These are phyloP conservation scores for Melaleuca alternifolia DNA, from an alignment of 345 rosid genomes.

Conservation along the genomic window DNA sequence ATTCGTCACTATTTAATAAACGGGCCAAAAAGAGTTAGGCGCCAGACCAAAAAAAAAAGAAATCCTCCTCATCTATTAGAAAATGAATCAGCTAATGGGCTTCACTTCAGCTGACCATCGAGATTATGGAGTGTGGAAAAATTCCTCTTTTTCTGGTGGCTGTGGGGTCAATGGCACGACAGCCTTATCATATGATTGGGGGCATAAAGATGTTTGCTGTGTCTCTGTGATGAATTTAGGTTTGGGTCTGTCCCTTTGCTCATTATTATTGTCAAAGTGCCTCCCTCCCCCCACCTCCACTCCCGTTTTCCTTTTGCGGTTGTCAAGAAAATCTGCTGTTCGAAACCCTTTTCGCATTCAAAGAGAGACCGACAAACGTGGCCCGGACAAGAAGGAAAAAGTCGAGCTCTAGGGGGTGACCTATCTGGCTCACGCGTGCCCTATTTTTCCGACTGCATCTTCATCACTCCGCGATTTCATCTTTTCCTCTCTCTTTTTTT, in stretches of 20 bases:
- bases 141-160: not conserved
- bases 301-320: not conserved
- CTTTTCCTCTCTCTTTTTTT: not conserved
- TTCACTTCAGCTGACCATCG: not conserved
- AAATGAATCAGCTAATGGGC: not conserved
- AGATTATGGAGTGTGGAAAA: not conserved
- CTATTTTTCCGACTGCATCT: not conserved
- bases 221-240: not conserved
- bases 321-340: not conserved
- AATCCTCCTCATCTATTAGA: not conserved
- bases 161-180: slow-evolving; percentile 2
- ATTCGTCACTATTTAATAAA: not conserved
- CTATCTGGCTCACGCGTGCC: slow-evolving; percentile 38
- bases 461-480: not conserved
- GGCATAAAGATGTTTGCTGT: not conserved
- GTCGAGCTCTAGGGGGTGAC: slow-evolving; percentile 12
- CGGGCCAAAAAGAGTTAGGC: not conserved
- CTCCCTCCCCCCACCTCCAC: not conserved
- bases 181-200: slow-evolving; percentile 8
- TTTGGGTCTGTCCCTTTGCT: not conserved
- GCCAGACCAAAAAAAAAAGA: not conserved
- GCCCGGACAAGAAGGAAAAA: slow-evolving; percentile 4
- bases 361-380: slow-evolving; percentile 7
- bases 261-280: not conserved
- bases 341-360: not conserved